Base-by-base conservation (phyloP, 345 rosid genomes). In the Camelina laxa region DNA sequence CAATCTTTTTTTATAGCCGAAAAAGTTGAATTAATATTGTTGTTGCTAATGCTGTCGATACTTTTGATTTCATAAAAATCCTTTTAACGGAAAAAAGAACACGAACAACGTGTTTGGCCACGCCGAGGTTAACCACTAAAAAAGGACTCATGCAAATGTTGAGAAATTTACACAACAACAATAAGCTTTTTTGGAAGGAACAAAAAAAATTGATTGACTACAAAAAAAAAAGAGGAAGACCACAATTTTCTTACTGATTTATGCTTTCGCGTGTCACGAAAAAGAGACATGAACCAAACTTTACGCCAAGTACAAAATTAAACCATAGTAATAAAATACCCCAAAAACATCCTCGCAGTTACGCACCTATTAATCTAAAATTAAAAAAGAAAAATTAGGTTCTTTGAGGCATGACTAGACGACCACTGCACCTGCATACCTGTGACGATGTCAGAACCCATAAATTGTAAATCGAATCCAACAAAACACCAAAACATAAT, bases 351-450 rank as follows among this genome's bases (percentile, higher is more conserved):
- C 55, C 21, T 69, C 45, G 47, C 24, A 62, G 63, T 54, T 60
- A 65, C 16, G 4, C 13, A 69, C 51, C 44, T 41, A 60, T 38
- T 13, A 44, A 49, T 17, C 49, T 13, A 9, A 38, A 54, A 14
- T 9, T 5, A 51, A 31, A 14, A 41, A 68, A 33, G 36, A 15
- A 9, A 31, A 42, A 53, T 61, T 76, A 76, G 69, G 75, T 64
- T 47, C 54, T 53, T 53, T 44, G 63, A 68, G 12, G 61, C 50
- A 63, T 69, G 75, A 76, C 75, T 35, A 69, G 44, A 69, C 59
- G 75, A 69, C 80, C 51, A 69, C 20, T 75, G 57, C 65, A 60
- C 39, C 74, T 75, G 74, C 74, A 60, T 68, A 36, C 21, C 31
- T 63, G 30, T 51, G 57, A 75, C 41, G 19, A 33, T 69, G 80